phyloP scores from a whole-genome alignment of 73 alveolate genomes.

The Effrenium voratum region DNA sequence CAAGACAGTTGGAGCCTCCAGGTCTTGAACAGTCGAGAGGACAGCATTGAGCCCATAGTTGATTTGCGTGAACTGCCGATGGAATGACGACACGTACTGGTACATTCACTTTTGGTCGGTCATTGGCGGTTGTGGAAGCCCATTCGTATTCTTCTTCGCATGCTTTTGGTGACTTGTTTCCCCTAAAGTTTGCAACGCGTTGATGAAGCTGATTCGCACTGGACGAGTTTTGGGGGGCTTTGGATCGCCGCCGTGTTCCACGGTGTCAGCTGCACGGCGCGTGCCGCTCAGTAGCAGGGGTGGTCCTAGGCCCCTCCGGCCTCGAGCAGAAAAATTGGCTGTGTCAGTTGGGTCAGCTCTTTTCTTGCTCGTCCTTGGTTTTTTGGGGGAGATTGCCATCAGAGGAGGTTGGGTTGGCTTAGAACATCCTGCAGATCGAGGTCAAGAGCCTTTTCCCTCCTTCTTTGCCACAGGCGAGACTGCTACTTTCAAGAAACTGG shows the following conservation, averaged over 20 bases:
- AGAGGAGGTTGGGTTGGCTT: constrained; percentile 20
- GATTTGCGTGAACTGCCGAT: not conserved
- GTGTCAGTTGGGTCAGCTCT: not conserved
- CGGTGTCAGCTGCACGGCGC: constrained; percentile 18
- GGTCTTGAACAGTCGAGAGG: not conserved
- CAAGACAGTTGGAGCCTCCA: not conserved
- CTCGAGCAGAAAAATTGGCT: not conserved
- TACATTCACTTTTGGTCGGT: constrained; percentile 13
- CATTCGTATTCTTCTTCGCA: too few species aligned
- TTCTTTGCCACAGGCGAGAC: not conserved
- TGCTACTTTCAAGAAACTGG: not conserved
- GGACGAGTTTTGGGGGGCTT: constrained; percentile 18
- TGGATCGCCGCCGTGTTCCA: constrained; percentile 31
- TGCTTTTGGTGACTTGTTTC: not conserved
- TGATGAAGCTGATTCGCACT: not conserved
- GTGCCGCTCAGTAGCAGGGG: not conserved
- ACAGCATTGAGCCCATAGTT: not conserved
- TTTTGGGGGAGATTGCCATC: not conserved
- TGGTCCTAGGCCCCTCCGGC: not conserved
- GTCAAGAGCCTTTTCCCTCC: not conserved
- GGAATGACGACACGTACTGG: not conserved
- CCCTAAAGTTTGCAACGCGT: too few species aligned
- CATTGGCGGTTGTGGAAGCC: not conserved
- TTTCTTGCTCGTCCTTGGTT: not conserved
- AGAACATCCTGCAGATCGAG: constrained; percentile 41